Base-by-base conservation (phyloP, 2,329 filamentous ascomycete genomes). In the Scedosporium dehoogii region DNA sequence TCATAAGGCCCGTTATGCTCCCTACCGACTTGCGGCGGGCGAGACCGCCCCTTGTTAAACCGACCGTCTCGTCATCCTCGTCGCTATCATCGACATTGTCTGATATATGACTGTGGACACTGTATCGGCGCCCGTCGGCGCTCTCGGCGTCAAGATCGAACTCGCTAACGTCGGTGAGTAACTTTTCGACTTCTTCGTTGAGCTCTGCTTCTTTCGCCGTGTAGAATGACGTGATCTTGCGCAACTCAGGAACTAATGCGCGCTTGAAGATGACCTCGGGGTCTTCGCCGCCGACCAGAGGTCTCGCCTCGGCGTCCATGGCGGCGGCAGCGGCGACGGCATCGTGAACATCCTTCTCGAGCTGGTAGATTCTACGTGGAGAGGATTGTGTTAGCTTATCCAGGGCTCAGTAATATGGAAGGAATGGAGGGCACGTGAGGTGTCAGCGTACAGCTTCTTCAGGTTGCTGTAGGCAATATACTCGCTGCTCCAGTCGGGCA, bases 401-500 rank as follows among this genome's bases (percentile, higher is more conserved):
- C 4, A 38, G 46, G 33, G n/a, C 27, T 18, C 7, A 6, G 21
- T 42, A 25, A 41, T 18, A 41, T 27, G 12, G 55, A 29, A 62
- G 27, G 33, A 59, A 51, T 16, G 25, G 42, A 33, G 55, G 64
- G 18, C 57, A 27, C 38, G 61, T 53, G 25, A 42, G 38, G 55
- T 23, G 51, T 16, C 53, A 61, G 81, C 89, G 71, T 75, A 96
- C 91, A 97, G 84, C 81, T 99, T 99, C 82, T 99, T 99, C 69
- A 99, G 84, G 72, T 97, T 97, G 78, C 92, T 97, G 77, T 99
- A 99, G 64, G 92, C 90, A 72, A 99, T 96, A 76, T 99, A 99
- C 76, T 97, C 87, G 70, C 88, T 92, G 79, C 91, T 97, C 94
- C 94, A 99, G 77, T 99, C 94, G n/a, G 94, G 94, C 69, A 99